These are phyloP conservation scores for Botrytis porri DNA, from an alignment of 2,329 filamentous ascomycete genomes.

Conservation along the genomic window DNA sequence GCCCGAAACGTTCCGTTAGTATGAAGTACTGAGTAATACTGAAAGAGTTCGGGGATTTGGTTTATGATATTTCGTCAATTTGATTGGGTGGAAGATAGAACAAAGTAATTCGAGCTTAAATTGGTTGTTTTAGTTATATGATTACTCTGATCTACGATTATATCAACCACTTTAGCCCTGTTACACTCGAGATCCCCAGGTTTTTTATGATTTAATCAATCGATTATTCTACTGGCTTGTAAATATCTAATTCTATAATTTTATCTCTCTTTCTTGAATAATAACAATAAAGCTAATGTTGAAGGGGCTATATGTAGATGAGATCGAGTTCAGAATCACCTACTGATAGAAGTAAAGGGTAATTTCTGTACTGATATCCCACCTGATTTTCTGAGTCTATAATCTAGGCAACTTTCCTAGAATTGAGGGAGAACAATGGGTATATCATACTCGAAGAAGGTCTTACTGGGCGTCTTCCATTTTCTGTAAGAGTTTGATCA, in stretches of 20 bases:
- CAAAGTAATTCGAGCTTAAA: background rate
- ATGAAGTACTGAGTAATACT: background rate
- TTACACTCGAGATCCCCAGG: background rate
- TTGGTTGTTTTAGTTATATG: background rate
- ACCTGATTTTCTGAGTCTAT: background rate
- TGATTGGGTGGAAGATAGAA: background rate
- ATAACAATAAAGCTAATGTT: background rate
- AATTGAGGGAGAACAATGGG: background rate
- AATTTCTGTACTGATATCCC: background rate
- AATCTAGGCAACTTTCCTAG: background rate
- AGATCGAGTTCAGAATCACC: background rate
- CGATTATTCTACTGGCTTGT: background rate
- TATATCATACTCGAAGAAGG: background rate
- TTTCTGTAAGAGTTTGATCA: background rate
- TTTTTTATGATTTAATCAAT: background rate
- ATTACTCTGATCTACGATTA: background rate
- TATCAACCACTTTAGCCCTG: background rate
- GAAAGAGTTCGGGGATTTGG: background rate
- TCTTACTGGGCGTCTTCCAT: background rate
- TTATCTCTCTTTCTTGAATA: background rate
- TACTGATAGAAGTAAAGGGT: background rate
- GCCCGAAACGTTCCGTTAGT: background rate
- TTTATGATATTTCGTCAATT: background rate
- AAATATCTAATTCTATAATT: too few relatives aligned
- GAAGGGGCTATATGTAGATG: background rate